Evolutionary conservation across 2,329 filamentous ascomycete species (phyloP).

Genomic region (Dryadomyces sulphureus): DNA sequence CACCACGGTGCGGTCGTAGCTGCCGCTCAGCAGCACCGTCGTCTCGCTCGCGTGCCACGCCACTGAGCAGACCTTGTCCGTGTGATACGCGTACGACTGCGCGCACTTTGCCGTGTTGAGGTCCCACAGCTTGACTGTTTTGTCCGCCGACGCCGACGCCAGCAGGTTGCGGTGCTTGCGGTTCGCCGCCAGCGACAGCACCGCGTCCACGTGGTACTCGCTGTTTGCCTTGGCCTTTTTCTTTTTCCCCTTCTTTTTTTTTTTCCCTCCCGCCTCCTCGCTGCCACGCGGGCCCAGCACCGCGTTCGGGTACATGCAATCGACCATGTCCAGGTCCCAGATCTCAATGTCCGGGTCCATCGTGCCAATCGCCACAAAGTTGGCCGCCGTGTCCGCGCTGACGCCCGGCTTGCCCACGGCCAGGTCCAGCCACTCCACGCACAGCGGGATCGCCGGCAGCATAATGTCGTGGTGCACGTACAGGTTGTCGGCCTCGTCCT

Average conservation of each 20-base stretch:
- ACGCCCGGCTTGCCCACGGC: conserved; percentile 59
- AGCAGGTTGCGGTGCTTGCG: conserved; percentile 86
- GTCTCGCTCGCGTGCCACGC: conserved; percentile 84
- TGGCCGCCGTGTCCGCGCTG: conserved; percentile 55
- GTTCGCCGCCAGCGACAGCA: conserved; percentile 84
- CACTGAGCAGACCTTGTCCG: conserved; percentile 92
- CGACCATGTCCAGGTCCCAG: conserved; percentile 91
- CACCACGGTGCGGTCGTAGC: conserved; percentile 86
- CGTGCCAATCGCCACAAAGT: conserved; percentile 88
- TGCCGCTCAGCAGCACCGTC: conserved; percentile 79
- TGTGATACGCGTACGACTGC: conserved; percentile 91
- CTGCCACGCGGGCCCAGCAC: conserved; percentile 60
- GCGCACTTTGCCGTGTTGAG: conserved; percentile 82
- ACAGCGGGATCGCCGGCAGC: conserved; percentile 90
- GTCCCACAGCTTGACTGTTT: conserved; percentile 97
- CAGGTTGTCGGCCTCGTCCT: conserved; percentile 87
- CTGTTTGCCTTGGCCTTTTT: conserved; percentile 68
- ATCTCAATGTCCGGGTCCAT: conserved; percentile 98
- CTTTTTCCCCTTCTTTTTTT: conserved; percentile 82
- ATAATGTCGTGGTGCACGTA: conserved; percentile 99
- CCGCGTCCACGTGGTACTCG: conserved; percentile 84
- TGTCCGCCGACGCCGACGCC: conserved; percentile 88
- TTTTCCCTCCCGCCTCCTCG: conserved; percentile 52
- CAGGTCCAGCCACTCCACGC: conserved; percentile 88
- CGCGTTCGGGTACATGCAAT: conserved; percentile 96